A percentile compares a stretch with the other conserved stretches of the same genome.
Evolutionary conservation across 2,329 filamentous ascomycete species (phyloP).

Genomic region (Stagonosporopsis vannaccii): DNA sequence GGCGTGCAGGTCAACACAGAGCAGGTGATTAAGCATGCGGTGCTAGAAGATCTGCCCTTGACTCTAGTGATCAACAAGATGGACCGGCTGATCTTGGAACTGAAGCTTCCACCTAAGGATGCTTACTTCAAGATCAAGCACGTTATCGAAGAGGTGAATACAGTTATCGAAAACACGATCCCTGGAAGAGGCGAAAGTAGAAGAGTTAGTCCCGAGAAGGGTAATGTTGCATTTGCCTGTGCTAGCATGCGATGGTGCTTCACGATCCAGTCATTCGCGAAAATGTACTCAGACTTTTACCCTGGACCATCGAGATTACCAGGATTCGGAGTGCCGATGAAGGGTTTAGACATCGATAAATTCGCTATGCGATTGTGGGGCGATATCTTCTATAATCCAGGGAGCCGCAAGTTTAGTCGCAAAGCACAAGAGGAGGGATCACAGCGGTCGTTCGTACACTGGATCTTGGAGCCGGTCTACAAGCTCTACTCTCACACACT

Average conservation of each 20-base stretch:
- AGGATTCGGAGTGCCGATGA: constrained; percentile 45
- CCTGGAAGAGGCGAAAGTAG: constrained; percentile 80
- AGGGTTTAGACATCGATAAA: constrained; percentile 73
- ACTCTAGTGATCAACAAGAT: constrained; percentile 96
- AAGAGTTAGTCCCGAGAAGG: constrained; percentile 91
- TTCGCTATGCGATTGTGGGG: constrained; percentile 91
- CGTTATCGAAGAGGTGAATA: constrained; percentile 98
- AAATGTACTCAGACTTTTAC: constrained; percentile 93
- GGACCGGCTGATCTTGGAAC: constrained; percentile 90
- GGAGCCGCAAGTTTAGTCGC: constrained; percentile 87
- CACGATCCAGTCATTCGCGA: constrained; percentile 89
- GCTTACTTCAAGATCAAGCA: constrained; percentile 99
- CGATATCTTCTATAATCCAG: constrained; percentile 94
- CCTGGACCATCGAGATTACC: constrained; percentile 59
- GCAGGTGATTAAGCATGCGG: constrained; percentile 94
- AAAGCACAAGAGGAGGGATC: constrained; percentile 82
- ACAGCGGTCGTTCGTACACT: constrained; percentile 89
- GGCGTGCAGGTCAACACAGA: constrained; percentile 99
- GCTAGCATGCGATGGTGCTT: constrained; percentile 97
- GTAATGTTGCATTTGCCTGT: constrained; percentile 97
- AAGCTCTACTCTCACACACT: constrained; percentile 96
- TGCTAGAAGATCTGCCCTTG: constrained; percentile 86
- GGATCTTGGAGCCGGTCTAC: constrained; percentile 95
- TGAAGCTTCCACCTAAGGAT: constrained; percentile 92
- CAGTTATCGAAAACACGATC: constrained; percentile 85